Evolutionary conservation across 768 basidiomycete genomes (phyloP).

Genomic region (Boletus subcaerulescens): DNA sequence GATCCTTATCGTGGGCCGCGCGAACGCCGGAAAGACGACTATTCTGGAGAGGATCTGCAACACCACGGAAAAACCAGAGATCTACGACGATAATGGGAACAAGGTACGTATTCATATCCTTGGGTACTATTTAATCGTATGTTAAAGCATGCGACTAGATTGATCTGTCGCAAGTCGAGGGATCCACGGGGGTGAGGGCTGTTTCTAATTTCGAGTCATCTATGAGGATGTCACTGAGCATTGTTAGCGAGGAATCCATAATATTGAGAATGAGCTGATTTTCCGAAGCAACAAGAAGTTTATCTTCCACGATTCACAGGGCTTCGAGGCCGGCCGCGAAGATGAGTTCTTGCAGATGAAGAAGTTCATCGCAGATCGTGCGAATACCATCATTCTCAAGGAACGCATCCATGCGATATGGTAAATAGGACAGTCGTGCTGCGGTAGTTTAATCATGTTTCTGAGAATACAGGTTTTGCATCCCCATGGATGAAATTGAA

Average conservation of each 20-base stretch:
- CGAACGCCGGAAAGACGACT: conserved; percentile 6
- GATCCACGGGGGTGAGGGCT: background rate
- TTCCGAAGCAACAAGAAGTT: conserved; percentile 1
- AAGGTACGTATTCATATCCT: background rate
- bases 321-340: conserved; percentile 5
- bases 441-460: no score
- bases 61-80: conserved; percentile 2
- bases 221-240: no score
- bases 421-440: background rate
- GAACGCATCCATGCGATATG: conserved; percentile 8
- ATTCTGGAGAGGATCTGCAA: conserved; percentile 1
- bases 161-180: conserved; percentile 1
- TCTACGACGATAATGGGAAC: conserved; percentile 1
- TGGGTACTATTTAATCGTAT: background rate
- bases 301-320: conserved; percentile 1
- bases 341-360: conserved; percentile 2
- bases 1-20: background rate
- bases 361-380: conserved; percentile 4
- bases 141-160: background rate
- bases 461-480: background rate
- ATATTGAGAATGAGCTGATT: background rate
- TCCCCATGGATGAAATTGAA: conserved; percentile 4
- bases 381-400: background rate
- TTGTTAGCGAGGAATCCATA: background rate
- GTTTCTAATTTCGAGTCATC: no score